A percentile compares a stretch with the other conserved stretches of the same genome.
Conservation (phyloP, 2,329 filamentous ascomycete genomes). For the Paraconiothyrium sp. region DNA sequence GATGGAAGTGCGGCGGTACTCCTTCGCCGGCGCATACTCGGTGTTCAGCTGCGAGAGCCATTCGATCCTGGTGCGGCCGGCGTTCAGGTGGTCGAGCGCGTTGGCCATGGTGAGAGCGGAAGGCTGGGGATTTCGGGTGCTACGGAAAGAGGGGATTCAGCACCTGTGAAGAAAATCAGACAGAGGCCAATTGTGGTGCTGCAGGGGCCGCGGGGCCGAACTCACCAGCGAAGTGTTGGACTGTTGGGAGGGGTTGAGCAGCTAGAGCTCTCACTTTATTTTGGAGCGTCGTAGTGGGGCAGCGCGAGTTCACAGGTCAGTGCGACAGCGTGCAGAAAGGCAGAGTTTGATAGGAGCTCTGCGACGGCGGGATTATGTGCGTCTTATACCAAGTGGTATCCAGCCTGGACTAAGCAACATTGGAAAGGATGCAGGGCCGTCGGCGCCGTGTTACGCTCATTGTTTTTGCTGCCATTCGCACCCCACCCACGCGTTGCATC, state of each 20-base stretch:
- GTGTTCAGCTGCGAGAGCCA: slow-evolving; percentile 86
- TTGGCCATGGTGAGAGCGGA: slow-evolving; percentile 64
- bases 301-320: slow-evolving; percentile 9
- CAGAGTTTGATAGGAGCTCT: slow-evolving; percentile 16
- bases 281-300: slow-evolving; percentile 21
- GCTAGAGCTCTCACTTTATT: slow-evolving; percentile 23
- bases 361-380: slow-evolving; percentile 2
- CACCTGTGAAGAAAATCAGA: slow-evolving; percentile 14
- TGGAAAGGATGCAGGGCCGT: slow-evolving; percentile 3
- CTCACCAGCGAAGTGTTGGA: slow-evolving; percentile 17
- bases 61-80: slow-evolving; percentile 76
- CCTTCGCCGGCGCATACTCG: slow-evolving; percentile 83
- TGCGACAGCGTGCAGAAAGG: slow-evolving; percentile 16
- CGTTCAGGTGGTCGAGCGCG: slow-evolving; percentile 78
- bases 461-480: slow-evolving; percentile 20
- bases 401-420: slow-evolving; percentile 8
- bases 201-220: not conserved
- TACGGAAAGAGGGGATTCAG: slow-evolving; percentile 20
- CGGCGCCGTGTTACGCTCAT: slow-evolving; percentile 17
- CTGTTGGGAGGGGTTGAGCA: slow-evolving; percentile 25
- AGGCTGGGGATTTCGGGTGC: slow-evolving; percentile 15
- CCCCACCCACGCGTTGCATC: slow-evolving; percentile 24
- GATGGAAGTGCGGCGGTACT: slow-evolving; percentile 96
- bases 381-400: slow-evolving; percentile 16
- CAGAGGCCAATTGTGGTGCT: slow-evolving; percentile 1